Evolutionary conservation across 371 early-diverging fungal species (phyloP), one percentile per base, ranked within the genome.

Genomic region (Mortierella sp.): DNA sequence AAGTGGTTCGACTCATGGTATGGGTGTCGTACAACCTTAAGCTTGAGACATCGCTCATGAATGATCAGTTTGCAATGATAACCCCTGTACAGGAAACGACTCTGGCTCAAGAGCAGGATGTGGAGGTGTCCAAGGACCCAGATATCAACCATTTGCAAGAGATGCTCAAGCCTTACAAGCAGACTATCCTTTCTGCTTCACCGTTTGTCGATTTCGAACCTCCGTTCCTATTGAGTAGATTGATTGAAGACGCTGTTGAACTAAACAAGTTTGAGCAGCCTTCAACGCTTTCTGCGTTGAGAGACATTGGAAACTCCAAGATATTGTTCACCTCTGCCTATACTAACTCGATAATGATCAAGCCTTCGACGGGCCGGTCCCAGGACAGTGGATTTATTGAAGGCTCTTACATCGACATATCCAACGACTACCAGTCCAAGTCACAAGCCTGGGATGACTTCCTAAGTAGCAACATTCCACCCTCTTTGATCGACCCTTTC

Each of bases 11-110:
- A 19, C 84, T 98, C 29, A 90, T 95, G 85, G 88, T 94, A 5
- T 91, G 91, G 71, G 91, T 94, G 7, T 93, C 92, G 0, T 92
- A 95, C 74, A 93, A 92, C 72, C 86, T 97, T 45, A 87, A 90
- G 66, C 84, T 96, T 28, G 97, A 98, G 72, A 91, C 93, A 1
- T 89, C 90, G n/a, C 76, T 98, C 1, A 71, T 96, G 57, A 83
- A 81, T 19, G 91, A 95, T 71, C 85, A 92, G 80, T 93, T 87
- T 68, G 91, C 90, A 51, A 79, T 87, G 76, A 84, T 82, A 23
- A 82, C 84, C 9, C 72, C 76, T 7, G 44, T 74, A 16, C 57
- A 58, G 9, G 66, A 73, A 12, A 71, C 72, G 15, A 51, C 61
- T 11, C 43, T 66, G 25, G 46, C 60, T 4, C 79, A 70, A 44